phyloP scores from a whole-genome alignment of 305 asterid genomes.

The Solanum hybrid region DNA sequence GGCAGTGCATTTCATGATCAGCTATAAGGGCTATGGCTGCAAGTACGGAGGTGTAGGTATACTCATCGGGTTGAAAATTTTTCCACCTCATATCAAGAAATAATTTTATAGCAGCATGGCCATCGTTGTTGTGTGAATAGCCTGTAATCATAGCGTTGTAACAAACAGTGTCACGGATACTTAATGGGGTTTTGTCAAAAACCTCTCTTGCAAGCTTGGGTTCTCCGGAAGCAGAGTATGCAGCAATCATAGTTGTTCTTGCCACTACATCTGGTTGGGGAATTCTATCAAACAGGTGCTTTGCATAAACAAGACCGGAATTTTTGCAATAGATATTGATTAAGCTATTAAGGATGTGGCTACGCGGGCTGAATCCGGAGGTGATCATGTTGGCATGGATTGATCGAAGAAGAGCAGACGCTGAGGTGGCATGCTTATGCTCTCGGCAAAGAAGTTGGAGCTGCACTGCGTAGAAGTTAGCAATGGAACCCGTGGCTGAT shows the following conservation, averaged over 20 bases:
- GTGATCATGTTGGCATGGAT: slow-evolving; percentile 66
- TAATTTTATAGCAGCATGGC: slow-evolving; percentile 52
- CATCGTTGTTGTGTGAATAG: slow-evolving; percentile 55
- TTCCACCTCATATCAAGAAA: slow-evolving; percentile 51
- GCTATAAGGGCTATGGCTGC: slow-evolving; percentile 57
- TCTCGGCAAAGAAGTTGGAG: slow-evolving; percentile 51
- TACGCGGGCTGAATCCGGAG: slow-evolving; percentile 60
- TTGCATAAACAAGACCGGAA: slow-evolving; percentile 43
- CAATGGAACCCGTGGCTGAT: slow-evolving; percentile 24
- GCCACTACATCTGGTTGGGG: slow-evolving; percentile 68
- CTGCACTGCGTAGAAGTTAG: slow-evolving; percentile 47
- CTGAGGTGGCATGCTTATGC: slow-evolving; percentile 20
- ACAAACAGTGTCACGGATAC: slow-evolving; percentile 57
- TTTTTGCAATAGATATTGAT: slow-evolving; percentile 56
- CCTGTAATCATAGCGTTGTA: slow-evolving; percentile 82
- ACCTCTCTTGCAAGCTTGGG: slow-evolving; percentile 47
- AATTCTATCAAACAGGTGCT: slow-evolving; percentile 62
- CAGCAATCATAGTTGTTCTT: slow-evolving; percentile 63
- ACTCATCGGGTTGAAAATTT: slow-evolving; percentile 51
- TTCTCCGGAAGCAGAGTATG: slow-evolving; percentile 53
- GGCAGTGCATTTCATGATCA: slow-evolving; percentile 53
- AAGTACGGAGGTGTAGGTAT: slow-evolving; percentile 57
- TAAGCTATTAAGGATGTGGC: slow-evolving; percentile 61
- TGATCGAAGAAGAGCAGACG: slow-evolving; percentile 30
- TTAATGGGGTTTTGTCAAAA: slow-evolving; percentile 44